These are phyloP conservation scores for Exsudoporus floridanus DNA, from an alignment of 1,284 basidiomycete species.

Conservation along the genomic window DNA sequence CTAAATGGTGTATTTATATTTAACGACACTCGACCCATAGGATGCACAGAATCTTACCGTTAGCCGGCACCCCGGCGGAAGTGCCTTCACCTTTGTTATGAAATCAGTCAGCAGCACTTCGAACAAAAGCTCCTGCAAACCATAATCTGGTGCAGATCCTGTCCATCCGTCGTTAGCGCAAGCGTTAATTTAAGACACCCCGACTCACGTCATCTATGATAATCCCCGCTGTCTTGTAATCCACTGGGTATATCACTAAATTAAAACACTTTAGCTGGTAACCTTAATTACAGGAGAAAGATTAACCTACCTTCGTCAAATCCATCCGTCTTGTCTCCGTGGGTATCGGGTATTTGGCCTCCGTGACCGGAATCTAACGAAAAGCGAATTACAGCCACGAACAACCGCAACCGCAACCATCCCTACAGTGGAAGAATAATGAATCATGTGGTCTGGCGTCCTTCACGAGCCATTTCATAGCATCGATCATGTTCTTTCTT, in stretches of 20 bases:
- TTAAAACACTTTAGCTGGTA: neutral
- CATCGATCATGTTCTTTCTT: constrained; percentile 74
- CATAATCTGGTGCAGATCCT: constrained; percentile 64
- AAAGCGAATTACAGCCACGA: neutral
- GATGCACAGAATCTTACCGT: constrained; percentile 51
- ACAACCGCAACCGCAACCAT: neutral
- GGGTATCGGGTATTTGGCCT: constrained; percentile 68
- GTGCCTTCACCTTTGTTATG: constrained; percentile 47
- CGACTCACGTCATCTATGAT: constrained; percentile 75
- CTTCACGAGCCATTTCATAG: constrained; percentile 85
- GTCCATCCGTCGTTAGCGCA: constrained; percentile 3
- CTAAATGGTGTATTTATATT: constrained; percentile 35
- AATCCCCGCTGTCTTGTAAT: constrained; percentile 65
- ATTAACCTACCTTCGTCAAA: constrained; percentile 59
- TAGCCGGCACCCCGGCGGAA: constrained; percentile 64
- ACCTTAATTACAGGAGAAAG: neutral
- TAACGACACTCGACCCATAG: neutral
- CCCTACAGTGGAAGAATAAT: constrained; percentile 82
- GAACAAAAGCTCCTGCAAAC: constrained; percentile 34
- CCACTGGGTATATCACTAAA: constrained; percentile 70
- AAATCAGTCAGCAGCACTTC: neutral
- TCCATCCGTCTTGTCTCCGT: constrained; percentile 71
- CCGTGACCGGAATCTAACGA: constrained; percentile 77
- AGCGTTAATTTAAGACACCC: neutral
- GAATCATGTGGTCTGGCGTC: constrained; percentile 77